Evolutionary conservation across 164 flowering plant species (phyloP), one percentile per base, ranked within the genome.

Genomic region (Magnolia kwangsiensis): DNA sequence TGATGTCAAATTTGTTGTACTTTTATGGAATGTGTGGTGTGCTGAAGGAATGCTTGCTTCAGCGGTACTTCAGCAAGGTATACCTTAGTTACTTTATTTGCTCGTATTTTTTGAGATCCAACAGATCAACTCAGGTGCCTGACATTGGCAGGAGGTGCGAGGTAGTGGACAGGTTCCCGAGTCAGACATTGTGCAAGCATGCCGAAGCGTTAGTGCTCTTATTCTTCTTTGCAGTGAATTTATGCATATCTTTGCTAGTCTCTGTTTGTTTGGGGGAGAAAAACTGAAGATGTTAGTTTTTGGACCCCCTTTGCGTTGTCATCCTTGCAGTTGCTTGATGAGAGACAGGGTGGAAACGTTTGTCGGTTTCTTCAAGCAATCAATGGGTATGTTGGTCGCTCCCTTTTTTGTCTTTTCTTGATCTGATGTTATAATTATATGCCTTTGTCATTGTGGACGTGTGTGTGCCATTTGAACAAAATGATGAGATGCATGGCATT

Each of bases 41-140:
- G 82, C 74, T 91, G 79, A 92, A 95, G 79, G 97, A 93, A 74
- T 78, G 81, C 69, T 79, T 95, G 82, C 91, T 93, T 63, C 88
- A 88, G 69, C 87, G 98, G 23, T 95, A 93, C 74, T 95, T 93
- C 84, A 90, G 98, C 85, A 90, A 90, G 97, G 97, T 96, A 83
- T 49, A 51, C 19, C 18, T 55, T 64, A 31, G 75, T 37, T 67
- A 50, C 18, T 55, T 55, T 55, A 3, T 31, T 2, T 31, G 45
- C 20, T 65, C 29, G 4, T 67, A 19, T 31, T 55, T 55, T 9
- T 10, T 19, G 24, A 64, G 67, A 64, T 19, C 9, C 24, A 19
- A 64, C 67, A 18, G 8, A 8, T 24, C 68, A 65, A 21, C 24
- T 65, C 10, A 24, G 37, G 68, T 29, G 49, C 51, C 51, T 29